Conservation (phyloP, 1,284 basidiomycete species). For the Anthracocystis setariae region DNA sequence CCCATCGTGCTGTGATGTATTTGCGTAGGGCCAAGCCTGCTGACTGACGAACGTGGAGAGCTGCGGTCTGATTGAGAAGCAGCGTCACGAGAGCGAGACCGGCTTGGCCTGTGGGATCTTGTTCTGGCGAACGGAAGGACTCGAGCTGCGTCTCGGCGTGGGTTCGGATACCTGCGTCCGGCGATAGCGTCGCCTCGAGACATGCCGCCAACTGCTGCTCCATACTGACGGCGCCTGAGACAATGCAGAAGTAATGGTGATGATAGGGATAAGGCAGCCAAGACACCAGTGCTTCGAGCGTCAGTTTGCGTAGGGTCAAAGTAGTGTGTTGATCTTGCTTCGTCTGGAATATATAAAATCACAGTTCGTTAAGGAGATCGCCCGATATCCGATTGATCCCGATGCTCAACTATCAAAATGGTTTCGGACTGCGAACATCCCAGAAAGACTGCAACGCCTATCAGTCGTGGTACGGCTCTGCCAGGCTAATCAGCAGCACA, state of each 20-base stretch:
- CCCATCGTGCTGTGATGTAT: conserved; percentile 62
- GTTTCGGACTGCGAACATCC: too few species aligned
- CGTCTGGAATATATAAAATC: too few species aligned
- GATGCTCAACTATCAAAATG: too few species aligned
- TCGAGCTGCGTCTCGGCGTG: conserved; percentile 49
- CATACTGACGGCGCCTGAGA: conserved; percentile 13
- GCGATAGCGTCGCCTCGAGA: conserved; percentile 50
- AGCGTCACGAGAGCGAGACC: conserved; percentile 45
- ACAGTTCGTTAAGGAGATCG: too few species aligned
- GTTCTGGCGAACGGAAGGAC: conserved; percentile 31
- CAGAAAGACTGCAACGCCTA: too few species aligned
- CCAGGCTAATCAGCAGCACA: too few species aligned
- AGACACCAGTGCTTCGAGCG: too few species aligned
- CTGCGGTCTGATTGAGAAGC: conserved; percentile 21
- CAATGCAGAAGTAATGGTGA: neutral
- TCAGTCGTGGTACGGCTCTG: too few species aligned
- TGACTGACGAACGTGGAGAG: conserved; percentile 54
- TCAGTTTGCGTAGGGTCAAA: too few species aligned
- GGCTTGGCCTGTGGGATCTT: conserved; percentile 27
- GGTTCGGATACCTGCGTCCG: conserved; percentile 30
- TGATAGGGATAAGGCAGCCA: neutral
- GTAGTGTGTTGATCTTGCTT: too few species aligned
- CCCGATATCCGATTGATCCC: too few species aligned
- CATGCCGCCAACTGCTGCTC: conserved; percentile 45
- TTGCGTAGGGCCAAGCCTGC: conserved; percentile 58